Base-by-base conservation (phyloP, 495 filamentous ascomycete species). In the Penicillium canescens region DNA sequence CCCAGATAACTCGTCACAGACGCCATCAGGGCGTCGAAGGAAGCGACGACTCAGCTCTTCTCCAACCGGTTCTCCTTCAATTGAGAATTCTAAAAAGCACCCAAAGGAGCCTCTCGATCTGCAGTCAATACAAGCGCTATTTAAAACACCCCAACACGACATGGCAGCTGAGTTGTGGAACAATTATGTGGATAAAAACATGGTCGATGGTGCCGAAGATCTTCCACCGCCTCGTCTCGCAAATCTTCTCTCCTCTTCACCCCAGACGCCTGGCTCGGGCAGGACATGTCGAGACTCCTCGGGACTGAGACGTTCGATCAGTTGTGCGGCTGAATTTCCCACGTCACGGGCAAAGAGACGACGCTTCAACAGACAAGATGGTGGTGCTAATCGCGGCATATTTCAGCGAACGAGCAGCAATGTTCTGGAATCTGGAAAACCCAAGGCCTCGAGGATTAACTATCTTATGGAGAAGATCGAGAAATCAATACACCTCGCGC, bases 141-240 rank as follows among this genome's bases (percentile, higher is more conserved):
- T 88, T 34, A 86, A 80, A 46, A 92, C 91, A 0, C 90, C 90
- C 21, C 85, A 89, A 52, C 82, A 85, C 39, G 94, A 98, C 67
- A 87, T 93, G 23, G 88, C 88, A 0, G 71, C 84, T 31, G 92
- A 96, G 46, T 71, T 96, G n/a, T 96, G 91, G 92, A 90, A 86
- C 57, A 85, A 88, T 16, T 95, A 90, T 63, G 82, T 77, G 51
- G 76, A 76, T 8, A 77, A 79, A 49, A 71, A 72, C 50, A 69
- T 69, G 44, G 53, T 70, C 13, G 72, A 75, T 42, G 64, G 56
- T 5, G 61, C 66, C n/a, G 63, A 68, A 11, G 67, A 67, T 41
- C 54, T 74, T 42, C 69, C 68, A 18, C 71, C 82, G 75, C 61
- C 83, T 72, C 54, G 70, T 67, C 74, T 88, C n/a, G 76, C 82